phyloP scores from a whole-genome alignment of 768 basidiomycete genomes.

The Tylopilus plumbeoviolaceoides region DNA sequence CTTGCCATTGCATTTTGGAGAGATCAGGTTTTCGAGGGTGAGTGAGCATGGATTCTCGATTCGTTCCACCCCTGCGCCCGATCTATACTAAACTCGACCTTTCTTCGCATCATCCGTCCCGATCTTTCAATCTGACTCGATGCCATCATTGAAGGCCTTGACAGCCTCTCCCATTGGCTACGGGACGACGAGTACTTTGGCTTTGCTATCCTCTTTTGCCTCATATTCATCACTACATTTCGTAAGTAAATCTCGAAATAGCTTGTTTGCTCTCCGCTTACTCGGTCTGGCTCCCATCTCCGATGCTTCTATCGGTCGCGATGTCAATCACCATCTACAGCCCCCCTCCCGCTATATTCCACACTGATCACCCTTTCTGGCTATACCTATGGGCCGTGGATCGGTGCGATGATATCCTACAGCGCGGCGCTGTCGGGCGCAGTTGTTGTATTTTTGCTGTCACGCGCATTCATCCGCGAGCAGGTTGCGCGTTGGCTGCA shows the following conservation, averaged over 20 bases:
- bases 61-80: neutral
- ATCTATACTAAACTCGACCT: constrained; percentile 1
- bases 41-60: constrained; percentile 27
- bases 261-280: constrained; percentile 10
- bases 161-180: constrained; percentile 76
- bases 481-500: constrained; percentile 70
- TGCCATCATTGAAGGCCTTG: constrained; percentile 61
- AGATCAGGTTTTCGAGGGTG: constrained; percentile 77
- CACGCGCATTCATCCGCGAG: constrained; percentile 68
- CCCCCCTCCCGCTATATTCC: constrained; percentile 88
- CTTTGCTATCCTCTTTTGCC: constrained; percentile 70
- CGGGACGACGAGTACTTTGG: constrained; percentile 69
- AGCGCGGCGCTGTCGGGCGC: constrained; percentile 82
- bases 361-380: constrained; percentile 90
- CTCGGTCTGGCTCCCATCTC: neutral
- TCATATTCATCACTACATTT: constrained; percentile 85
- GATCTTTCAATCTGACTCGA: neutral
- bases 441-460: constrained; percentile 75
- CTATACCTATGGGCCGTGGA: constrained; percentile 84
- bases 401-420: constrained; percentile 84
- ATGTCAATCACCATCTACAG: constrained; percentile 35
- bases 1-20: constrained; percentile 82
- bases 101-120: neutral
- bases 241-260: constrained; percentile 47
- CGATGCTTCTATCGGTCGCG: constrained; percentile 6